A percentile compares a stretch with the other conserved stretches of the same genome.
Evolutionary conservation across 1,139 yeast species (phyloP).

Genomic region (Pichia inconspicua): DNA sequence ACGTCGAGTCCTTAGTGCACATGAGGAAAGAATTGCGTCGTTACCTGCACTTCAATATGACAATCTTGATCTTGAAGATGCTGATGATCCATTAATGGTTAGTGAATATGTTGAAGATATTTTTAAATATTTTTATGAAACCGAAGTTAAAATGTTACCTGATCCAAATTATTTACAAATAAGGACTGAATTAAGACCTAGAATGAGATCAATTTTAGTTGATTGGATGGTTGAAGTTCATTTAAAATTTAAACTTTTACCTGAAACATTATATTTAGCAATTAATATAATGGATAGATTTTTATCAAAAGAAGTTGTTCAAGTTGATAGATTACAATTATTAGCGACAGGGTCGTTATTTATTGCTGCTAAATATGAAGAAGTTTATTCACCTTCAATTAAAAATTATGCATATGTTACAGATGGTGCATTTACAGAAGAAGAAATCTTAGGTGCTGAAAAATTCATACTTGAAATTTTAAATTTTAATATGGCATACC

Average conservation of each 20-base stretch:
- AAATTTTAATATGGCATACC: constrained; percentile 75
- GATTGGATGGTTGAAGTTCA: constrained; percentile 97
- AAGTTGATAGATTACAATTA: constrained; percentile 76
- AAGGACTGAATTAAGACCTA: constrained; percentile 73
- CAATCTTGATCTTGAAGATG: constrained; percentile 85
- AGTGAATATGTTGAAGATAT: constrained; percentile 88
- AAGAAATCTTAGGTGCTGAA: constrained; percentile 83
- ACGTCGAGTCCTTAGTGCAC: background rate
- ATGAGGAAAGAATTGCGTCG: background rate
- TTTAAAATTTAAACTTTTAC: constrained; percentile 73
- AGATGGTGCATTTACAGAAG: constrained; percentile 76
- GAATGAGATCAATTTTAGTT: constrained; percentile 81
- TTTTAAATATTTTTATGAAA: constrained; percentile 66
- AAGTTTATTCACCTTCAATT: constrained; percentile 85
- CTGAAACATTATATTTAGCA: constrained; percentile 85
- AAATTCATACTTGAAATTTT: constrained; percentile 70
- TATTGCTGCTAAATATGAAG: constrained; percentile 93
- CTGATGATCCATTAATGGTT: constrained; percentile 90
- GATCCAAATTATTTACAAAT: constrained; percentile 64
- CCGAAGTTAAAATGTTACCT: constrained; percentile 73
- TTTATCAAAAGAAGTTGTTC: constrained; percentile 71
- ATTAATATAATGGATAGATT: constrained; percentile 88
- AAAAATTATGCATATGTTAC: constrained; percentile 84
- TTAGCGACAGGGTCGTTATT: constrained; percentile 86
- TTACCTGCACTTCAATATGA: constrained; percentile 45